Base-by-base conservation (phyloP, 768 basidiomycete species). In the Rhizopogon vesiculosus region DNA sequence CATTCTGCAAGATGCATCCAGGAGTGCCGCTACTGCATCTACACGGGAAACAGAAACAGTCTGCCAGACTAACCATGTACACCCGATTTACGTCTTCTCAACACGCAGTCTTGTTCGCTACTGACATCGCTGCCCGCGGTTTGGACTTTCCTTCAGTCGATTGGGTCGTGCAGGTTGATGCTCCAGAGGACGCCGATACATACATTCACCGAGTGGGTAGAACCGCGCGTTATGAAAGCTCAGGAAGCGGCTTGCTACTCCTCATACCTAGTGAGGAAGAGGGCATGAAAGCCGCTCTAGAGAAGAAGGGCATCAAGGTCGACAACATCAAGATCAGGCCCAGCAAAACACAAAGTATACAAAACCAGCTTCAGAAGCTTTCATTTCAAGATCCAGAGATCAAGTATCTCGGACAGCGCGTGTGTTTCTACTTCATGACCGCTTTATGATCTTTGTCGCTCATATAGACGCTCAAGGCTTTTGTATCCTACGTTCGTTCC, bases 191-290 rank as follows among this genome's bases (percentile, higher is more conserved):
- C 64, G 93, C 89, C 5, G 94, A 97, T 46, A 99, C 94, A 10
- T 98, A 99, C 69, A 93, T 99, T 41, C 96, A 99, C 68, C 86
- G 96, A 31, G 95, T 99, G 2, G 96, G 96, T 0, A 80, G 96
- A 45, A 99, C 96, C 15, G 96, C 96, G 44, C 77, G 96, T 48
- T 98, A 98, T 65, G 87, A 95, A 66, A 88, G 88, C 58, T 85
- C 87, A 33, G 97, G 97, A 0, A 91, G 93, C 65, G 88, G 84
- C 0, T 70, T 98, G 38, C 69, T 97, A 61, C 76, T 99, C 54
- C 71, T 98, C 15, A 68, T 88, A 62, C 96, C 96, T 2, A 93
- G 87, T 66, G 97, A 99, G 69, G 93, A 97, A 69, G 85, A 91
- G 60, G 96, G 96, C 0, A 95, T 98, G 90, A 72, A 80, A 43